Conservation (phyloP, 352 stramenopile genomes). For the Aphanomyces euteiches region DNA sequence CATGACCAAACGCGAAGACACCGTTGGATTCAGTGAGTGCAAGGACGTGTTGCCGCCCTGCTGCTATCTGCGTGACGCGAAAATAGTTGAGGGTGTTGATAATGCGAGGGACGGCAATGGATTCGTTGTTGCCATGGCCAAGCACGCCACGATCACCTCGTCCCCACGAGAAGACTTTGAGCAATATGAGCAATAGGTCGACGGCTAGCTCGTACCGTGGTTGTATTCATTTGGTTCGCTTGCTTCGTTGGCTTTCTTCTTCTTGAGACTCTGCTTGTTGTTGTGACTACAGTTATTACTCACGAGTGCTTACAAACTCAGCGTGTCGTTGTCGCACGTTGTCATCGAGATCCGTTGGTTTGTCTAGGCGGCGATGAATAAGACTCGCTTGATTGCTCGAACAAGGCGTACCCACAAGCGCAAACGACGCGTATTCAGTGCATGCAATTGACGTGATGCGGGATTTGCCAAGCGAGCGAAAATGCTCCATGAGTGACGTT, state of each 20-base stretch:
- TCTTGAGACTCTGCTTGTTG: neutral
- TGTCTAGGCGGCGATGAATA: slow-evolving; percentile 7
- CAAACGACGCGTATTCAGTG: slow-evolving; percentile 63
- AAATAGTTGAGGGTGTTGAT: slow-evolving; percentile 57
- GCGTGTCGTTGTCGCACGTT: neutral
- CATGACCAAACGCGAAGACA: slow-evolving; percentile 67
- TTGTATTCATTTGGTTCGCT: slow-evolving; percentile 33
- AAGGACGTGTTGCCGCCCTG: slow-evolving; percentile 59
- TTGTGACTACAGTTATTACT: too few species aligned
- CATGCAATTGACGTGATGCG: slow-evolving; percentile 43
- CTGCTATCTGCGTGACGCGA: slow-evolving; percentile 49
- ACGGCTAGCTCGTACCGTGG: slow-evolving; percentile 32
- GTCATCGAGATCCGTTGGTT: slow-evolving; percentile 30
- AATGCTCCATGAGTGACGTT: slow-evolving; percentile 35
- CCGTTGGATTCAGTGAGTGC: slow-evolving; percentile 65
- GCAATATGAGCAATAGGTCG: neutral
- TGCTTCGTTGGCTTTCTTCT: slow-evolving; percentile 13
- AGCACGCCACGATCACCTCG: slow-evolving; percentile 56
- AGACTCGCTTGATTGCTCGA: neutral
- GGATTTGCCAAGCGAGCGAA: slow-evolving; percentile 29
- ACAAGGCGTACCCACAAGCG: slow-evolving; percentile 47
- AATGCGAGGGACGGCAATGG: slow-evolving; percentile 41
- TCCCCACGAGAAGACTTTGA: slow-evolving; percentile 67
- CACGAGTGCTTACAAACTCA: neutral
- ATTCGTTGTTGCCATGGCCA: slow-evolving; percentile 47